Base-by-base conservation (phyloP, 495 filamentous ascomycete genomes). In the Penicillium fimorum region DNA sequence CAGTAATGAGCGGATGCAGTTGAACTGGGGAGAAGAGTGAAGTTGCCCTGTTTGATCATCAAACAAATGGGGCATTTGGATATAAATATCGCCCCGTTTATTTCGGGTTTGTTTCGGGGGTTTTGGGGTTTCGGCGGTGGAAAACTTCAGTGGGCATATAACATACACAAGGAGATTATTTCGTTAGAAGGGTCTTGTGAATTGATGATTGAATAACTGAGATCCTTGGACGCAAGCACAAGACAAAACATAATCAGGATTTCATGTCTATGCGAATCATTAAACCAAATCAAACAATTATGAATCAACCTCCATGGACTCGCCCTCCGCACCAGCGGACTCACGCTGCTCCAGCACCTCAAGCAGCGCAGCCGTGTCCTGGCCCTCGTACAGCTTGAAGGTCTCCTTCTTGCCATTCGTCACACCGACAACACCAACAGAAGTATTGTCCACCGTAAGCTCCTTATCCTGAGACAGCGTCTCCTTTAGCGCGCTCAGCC, bases 391-490 rank as follows among this genome's bases (percentile, higher is more conserved):
- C 57, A 96, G 79, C 81, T 88, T 90, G 76, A 98, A 98, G 70
- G 84, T 85, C 79, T 94, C 88, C 25, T 85, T 72, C 62, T 77
- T 82, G 42, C 68, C 69, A 62, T 67, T 73, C 12, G 67, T 77
- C 47, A 87, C 58, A 17, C 92, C 92, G 20, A 90, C 86, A 47
- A 96, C 85, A 47, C 88, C 91, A 40, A 97, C 82, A 60, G 90
- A 96, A 47, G 92, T 94, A 75, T 98, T 97, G 63, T 96, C 94
- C 38, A 96, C 83, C 51, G 91, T 97, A 70, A 97, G 77, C 83
- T 96, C 92, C 78, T 96, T 96, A 72, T 97, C 94, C 83, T 97
- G 93, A 57, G 87, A 87, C 68, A 97, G 77, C 52, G 88, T 95
- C 82, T 97, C 94, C 84, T 95, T 96, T 68, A 98, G 77, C 50